Conservation (phyloP, 2,329 filamentous ascomycete species). For the Fusarium secorum region DNA sequence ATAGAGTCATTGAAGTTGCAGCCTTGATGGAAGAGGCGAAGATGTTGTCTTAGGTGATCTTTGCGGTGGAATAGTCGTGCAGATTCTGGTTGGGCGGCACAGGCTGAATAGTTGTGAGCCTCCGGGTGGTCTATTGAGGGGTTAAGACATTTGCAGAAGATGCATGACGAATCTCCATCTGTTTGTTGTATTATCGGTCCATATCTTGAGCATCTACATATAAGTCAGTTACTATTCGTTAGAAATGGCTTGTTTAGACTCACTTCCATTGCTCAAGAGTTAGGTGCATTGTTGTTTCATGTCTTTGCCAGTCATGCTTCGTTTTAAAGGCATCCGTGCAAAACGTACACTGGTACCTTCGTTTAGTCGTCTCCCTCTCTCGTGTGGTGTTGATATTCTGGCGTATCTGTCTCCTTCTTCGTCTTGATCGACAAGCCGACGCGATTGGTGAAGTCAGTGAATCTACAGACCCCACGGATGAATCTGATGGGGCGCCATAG, state of each 20-base stretch:
- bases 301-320: neutral
- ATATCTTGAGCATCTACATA: neutral
- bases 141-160: neutral
- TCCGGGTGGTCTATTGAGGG: neutral
- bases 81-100: neutral
- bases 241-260: neutral
- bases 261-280: neutral
- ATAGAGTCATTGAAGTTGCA: neutral
- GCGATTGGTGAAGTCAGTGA: neutral
- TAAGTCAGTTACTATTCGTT: fast-evolving
- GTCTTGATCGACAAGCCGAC: neutral
- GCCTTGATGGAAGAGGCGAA: neutral
- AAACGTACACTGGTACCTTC: neutral
- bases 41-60: neutral
- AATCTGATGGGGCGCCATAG: neutral
- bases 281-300: neutral
- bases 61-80: neutral
- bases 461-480: neutral
- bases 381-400: neutral
- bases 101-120: neutral
- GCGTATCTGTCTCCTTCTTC: neutral
- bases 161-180: neutral
- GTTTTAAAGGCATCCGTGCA: neutral
- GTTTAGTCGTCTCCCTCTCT: neutral
- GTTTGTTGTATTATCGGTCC: neutral